phyloP scores from a whole-genome alignment of 768 basidiomycete species.

The Hypsizygus marmoreus region DNA sequence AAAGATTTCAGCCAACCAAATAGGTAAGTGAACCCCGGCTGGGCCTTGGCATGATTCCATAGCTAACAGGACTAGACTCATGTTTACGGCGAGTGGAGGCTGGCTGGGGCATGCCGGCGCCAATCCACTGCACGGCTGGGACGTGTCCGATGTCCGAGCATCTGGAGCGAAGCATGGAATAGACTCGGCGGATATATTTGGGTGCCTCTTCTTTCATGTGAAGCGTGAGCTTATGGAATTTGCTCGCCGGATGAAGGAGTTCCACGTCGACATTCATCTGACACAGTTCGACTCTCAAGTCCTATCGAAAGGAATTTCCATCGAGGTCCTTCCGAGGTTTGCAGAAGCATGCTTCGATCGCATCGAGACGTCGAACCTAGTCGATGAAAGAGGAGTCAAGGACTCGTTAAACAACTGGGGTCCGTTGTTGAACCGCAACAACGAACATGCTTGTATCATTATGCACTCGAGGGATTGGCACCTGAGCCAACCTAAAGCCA shows the following conservation, averaged over 20 bases:
- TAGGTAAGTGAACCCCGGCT: slow-evolving; percentile 26
- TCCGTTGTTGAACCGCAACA: slow-evolving; percentile 35
- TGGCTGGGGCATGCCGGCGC: slow-evolving; percentile 44
- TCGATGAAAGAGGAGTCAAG: slow-evolving; percentile 32
- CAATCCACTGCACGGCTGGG: slow-evolving; percentile 53
- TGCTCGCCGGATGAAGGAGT: slow-evolving; percentile 34
- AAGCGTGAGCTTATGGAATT: slow-evolving; percentile 42
- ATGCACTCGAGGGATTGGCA: slow-evolving; percentile 44
- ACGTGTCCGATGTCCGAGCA: slow-evolving; percentile 40
- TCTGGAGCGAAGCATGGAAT: slow-evolving; percentile 37
- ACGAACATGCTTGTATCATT: slow-evolving; percentile 33
- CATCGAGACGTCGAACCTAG: slow-evolving; percentile 37
- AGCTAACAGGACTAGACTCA: slow-evolving; percentile 32
- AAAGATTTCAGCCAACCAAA: slow-evolving; percentile 39
- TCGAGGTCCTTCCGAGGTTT: slow-evolving; percentile 38
- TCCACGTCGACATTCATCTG: slow-evolving; percentile 38
- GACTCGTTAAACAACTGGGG: slow-evolving; percentile 38
- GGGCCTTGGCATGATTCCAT: not conserved
- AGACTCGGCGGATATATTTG: slow-evolving; percentile 38
- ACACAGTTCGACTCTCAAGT: slow-evolving; percentile 42
- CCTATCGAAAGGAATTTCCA: slow-evolving; percentile 42
- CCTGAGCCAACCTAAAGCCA: slow-evolving; percentile 27
- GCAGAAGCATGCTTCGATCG: slow-evolving; percentile 39
- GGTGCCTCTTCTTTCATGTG: slow-evolving; percentile 46
- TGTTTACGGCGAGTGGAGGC: slow-evolving; percentile 45